These are phyloP conservation scores for Corymbia maculata DNA, from an alignment of 345 rosid genomes.

Conservation along the genomic window DNA sequence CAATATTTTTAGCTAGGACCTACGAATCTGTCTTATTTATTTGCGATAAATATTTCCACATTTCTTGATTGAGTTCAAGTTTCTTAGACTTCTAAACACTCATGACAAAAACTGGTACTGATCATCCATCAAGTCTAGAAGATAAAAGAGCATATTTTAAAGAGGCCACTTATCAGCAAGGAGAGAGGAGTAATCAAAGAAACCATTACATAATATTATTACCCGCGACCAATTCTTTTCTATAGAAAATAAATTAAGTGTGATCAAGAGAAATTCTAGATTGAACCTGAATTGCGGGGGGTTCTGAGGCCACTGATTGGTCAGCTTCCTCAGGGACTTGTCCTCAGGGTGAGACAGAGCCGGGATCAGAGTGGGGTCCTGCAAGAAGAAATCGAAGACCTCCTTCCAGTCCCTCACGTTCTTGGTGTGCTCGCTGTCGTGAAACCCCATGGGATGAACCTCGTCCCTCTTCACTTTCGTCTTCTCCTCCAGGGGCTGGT, in stretches of 20 bases:
- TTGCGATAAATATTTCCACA: background rate
- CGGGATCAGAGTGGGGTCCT: conserved; percentile 52
- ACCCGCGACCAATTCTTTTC: background rate
- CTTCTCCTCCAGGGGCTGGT: conserved; percentile 45
- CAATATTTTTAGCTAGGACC: background rate
- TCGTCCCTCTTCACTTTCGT: conserved; percentile 54
- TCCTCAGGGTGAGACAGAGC: conserved; percentile 47
- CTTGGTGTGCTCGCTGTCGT: conserved; percentile 80
- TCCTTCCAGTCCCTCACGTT: conserved; percentile 96
- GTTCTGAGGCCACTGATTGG: conserved; percentile 69
- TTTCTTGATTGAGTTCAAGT: background rate
- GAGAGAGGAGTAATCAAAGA: background rate
- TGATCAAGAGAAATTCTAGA: background rate
- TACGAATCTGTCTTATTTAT: background rate
- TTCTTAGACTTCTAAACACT: background rate
- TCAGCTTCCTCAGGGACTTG: conserved; percentile 26
- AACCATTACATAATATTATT: background rate
- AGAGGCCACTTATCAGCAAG: background rate
- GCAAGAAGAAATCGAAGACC: conserved; percentile 52
- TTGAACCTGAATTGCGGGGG: conserved; percentile 53
- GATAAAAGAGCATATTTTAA: background rate
- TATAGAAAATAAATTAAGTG: background rate
- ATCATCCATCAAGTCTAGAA: background rate
- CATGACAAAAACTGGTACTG: background rate
- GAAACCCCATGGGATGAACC: conserved; percentile 58